These are phyloP conservation scores for Gynostemma pentaphyllum DNA, from an alignment of 306 rosid genomes.

Conservation along the genomic window DNA sequence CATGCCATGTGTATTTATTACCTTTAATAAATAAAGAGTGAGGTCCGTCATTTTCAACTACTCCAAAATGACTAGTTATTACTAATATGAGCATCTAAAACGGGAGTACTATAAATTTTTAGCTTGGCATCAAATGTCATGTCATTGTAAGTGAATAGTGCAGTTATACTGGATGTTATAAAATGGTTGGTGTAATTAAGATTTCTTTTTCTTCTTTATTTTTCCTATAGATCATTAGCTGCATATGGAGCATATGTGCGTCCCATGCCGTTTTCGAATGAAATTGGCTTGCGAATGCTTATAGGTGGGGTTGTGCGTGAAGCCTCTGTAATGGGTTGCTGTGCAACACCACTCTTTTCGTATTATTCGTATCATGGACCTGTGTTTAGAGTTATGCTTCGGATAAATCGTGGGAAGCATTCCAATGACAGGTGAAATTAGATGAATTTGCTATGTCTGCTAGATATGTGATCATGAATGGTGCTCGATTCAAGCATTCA, in stretches of 20 bases:
- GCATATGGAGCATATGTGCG: constrained; percentile 91
- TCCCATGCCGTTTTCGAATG: constrained; percentile 80
- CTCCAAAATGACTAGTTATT: no score
- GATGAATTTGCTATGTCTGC: not conserved
- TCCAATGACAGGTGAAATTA: constrained; percentile 40
- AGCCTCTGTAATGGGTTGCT: constrained; percentile 73
- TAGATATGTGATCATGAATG: not conserved
- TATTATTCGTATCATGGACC: constrained; percentile 89
- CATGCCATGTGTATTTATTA: no score
- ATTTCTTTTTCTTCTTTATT: not conserved
- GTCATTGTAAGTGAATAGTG: not conserved
- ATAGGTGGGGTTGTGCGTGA: constrained; percentile 87
- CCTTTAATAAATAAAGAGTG: no score
- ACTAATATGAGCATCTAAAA: no score
- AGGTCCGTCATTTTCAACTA: no score
- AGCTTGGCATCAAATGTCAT: not conserved
- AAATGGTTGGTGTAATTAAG: not conserved
- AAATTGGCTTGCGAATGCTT: constrained; percentile 88
- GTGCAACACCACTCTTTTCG: constrained; percentile 63
- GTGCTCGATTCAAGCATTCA: not conserved
- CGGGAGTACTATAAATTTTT: no score
- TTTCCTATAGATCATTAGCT: constrained; percentile 62
- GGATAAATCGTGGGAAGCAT: constrained; percentile 60
- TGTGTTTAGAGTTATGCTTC: constrained; percentile 76
- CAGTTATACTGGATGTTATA: not conserved